Evolutionary conservation across 2,329 filamentous ascomycete genomes (phyloP), one percentile per base, ranked within the genome.

Genomic region (Aspergillus pseudoterreus): DNA sequence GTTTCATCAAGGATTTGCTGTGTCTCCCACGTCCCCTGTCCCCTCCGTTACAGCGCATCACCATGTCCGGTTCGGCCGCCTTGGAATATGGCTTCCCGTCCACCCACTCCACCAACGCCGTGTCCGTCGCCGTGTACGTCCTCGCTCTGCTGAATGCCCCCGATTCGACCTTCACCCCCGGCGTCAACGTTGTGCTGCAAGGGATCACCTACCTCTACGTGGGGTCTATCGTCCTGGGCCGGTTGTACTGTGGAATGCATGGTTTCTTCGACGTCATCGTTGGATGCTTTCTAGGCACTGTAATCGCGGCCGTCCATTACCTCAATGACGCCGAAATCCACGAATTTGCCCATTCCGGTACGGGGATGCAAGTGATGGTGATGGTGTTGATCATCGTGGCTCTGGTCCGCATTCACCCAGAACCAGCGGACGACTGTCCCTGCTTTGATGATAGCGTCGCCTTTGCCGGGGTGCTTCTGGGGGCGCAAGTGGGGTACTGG

Each of bases 231-330:
- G 82, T 96, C 38, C 76, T 97, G 56, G 94, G 94, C 5, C 85
- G 94, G 17, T 78, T 99, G 33, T 97, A 99, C 75, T 99, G 94
- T 67, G 94, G 94, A 55, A 99, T 99, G 94, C 94, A 99, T 72
- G 94, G 94, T 10, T 96, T 97, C 72, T 78, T 94, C 41, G 94
- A 99, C 70, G 91, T 97, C 21, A 73, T 94, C 12, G 71, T 94
- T 51, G 94, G 94, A 6, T 90, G 87, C 49, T 62, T 84, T 12
- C 79, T 96, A 50, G 94, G 94, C 30, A 86, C 85, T 10, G 71
- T 81, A 5, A 78, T 87, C 33, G 81, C 81, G 2, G 69, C 78
- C 17, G 63, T 80, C 17, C 81, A 86, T 60, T 80, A 81, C 53
- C 57, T 72, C 6, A 82, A 74, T 50, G 82, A 82, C 17, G 70